These are phyloP conservation scores for Tylopilus rubrobrunneus DNA, from an alignment of 768 basidiomycete genomes.

Conservation along the genomic window DNA sequence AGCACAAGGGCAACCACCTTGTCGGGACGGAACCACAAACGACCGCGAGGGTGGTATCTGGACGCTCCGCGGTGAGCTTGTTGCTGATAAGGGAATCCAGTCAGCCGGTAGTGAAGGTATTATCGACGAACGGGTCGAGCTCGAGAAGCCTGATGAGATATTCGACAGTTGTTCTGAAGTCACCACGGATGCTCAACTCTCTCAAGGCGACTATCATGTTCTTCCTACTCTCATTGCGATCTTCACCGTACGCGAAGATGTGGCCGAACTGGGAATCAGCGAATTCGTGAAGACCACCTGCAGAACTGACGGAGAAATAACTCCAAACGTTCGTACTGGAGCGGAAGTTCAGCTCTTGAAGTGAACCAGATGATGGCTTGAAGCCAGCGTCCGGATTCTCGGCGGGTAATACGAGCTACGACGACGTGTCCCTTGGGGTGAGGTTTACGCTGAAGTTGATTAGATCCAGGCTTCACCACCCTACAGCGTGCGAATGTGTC, in stretches of 20 bases:
- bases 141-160: conserved; percentile 98
- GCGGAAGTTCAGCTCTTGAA: conserved; percentile 99
- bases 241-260: conserved; percentile 98
- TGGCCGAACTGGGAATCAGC: conserved; percentile 99
- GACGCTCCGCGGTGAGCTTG: conserved; percentile 95
- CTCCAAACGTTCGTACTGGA: conserved; percentile 99
- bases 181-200: conserved; percentile 96
- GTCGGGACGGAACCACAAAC: conserved; percentile 59
- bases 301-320: conserved; percentile 95
- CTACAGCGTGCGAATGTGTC: conserved; percentile 93
- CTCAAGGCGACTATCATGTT: conserved; percentile 99
- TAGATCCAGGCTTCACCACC: conserved; percentile 90
- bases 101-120: conserved; percentile 98
- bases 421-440: conserved; percentile 97
- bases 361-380: conserved; percentile 95
- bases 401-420: conserved; percentile 95
- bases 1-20: too few relatives aligned
- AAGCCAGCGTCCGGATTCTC: conserved; percentile 99
- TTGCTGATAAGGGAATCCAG: conserved; percentile 95
- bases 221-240: conserved; percentile 91
- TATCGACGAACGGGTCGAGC: conserved; percentile 92
- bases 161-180: conserved; percentile 98
- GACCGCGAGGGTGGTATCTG: conserved; percentile 88
- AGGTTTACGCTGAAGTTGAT: conserved; percentile 88
- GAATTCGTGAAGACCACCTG: conserved; percentile 97